These are phyloP conservation scores for Diutina siamensis DNA, from an alignment of 1,139 yeast genomes.

Conservation along the genomic window DNA sequence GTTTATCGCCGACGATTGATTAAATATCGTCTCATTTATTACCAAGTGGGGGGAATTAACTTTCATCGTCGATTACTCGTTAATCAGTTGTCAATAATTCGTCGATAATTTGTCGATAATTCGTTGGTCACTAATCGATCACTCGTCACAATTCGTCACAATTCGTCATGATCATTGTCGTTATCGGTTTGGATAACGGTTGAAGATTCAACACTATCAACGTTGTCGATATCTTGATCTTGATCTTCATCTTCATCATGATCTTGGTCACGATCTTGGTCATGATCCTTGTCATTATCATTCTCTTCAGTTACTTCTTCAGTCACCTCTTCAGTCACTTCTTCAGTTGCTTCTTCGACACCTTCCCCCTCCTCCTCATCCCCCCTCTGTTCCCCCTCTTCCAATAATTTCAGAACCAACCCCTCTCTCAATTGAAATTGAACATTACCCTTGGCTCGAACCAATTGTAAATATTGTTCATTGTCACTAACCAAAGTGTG, in stretches of 20 bases:
- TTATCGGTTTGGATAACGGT: too few species aligned
- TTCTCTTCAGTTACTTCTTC: background rate
- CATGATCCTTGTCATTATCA: background rate
- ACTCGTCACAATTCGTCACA: too few species aligned
- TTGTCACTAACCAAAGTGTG: slow-evolving; percentile 54
- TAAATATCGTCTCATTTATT: too few species aligned
- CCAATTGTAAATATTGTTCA: slow-evolving; percentile 56
- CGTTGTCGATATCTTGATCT: background rate
- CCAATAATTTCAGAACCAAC: slow-evolving; percentile 9
- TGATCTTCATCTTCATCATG: background rate
- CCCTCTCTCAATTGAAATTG: slow-evolving; percentile 66
- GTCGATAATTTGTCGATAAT: too few species aligned
- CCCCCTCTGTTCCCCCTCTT: background rate
- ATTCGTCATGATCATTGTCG: too few species aligned
- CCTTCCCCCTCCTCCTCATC: background rate
- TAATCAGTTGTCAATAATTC: too few species aligned
- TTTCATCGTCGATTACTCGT: too few species aligned
- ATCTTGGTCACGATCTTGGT: background rate
- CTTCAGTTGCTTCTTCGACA: background rate
- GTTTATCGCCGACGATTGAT: too few species aligned
- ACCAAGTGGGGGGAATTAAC: too few species aligned
- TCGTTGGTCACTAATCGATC: too few species aligned
- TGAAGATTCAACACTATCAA: too few species aligned
- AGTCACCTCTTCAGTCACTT: background rate
- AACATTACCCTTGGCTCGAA: slow-evolving; percentile 73